Evolutionary conservation across 257 asterid species (phyloP).

Genomic region (Nicotiana knightiana): DNA sequence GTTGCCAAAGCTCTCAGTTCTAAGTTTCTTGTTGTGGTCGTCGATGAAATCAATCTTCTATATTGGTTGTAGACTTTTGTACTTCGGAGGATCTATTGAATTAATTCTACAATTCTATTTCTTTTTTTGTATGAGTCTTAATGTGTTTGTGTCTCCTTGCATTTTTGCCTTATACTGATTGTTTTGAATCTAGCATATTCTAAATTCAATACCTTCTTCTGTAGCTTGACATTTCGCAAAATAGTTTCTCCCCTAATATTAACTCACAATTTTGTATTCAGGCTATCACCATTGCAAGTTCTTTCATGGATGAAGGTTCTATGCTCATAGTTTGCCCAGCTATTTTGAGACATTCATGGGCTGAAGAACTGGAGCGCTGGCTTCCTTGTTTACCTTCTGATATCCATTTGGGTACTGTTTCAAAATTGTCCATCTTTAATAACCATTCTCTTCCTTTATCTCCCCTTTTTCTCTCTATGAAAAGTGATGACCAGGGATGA

Average conservation of each 20-base stretch:
- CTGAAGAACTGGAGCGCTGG: constrained; percentile 96
- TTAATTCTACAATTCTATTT: neutral
- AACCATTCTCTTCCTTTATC: neutral
- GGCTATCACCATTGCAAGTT: constrained; percentile 90
- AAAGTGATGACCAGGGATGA: neutral
- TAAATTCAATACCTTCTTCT: neutral
- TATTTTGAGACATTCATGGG: constrained; percentile 85
- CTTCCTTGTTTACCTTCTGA: constrained; percentile 88
- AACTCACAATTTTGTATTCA: constrained; percentile 27
- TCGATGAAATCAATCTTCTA: neutral
- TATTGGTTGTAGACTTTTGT: neutral
- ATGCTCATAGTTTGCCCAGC: constrained; percentile 96
- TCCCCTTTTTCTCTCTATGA: neutral
- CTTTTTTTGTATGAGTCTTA: neutral
- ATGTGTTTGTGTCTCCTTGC: neutral
- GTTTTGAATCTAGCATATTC: neutral
- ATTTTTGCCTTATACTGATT: neutral
- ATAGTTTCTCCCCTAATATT: neutral
- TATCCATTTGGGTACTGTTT: constrained; percentile 73
- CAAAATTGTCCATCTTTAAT: neutral
- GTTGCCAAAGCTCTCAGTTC: neutral
- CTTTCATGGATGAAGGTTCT: constrained; percentile 81
- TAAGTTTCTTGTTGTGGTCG: neutral
- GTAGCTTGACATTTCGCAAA: neutral
- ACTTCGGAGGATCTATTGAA: too few species aligned